Conservation (phyloP, 495 filamentous ascomycete genomes). For the Hyaloscypha variabilis region DNA sequence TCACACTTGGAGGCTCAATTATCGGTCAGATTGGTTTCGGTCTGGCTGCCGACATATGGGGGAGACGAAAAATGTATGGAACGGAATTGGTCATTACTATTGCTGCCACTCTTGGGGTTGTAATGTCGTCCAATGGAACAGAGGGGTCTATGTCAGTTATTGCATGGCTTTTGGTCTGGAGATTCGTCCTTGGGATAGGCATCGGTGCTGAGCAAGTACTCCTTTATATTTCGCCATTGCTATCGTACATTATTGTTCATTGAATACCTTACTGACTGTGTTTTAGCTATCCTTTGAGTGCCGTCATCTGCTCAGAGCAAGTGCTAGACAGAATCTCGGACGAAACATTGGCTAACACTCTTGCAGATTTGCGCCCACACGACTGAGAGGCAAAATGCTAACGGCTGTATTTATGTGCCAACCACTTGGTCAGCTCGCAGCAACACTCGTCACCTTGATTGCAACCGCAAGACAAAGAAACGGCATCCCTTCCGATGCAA, state of each 20-base stretch:
- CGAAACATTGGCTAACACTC: not conserved
- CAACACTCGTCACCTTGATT: conserved; percentile 70
- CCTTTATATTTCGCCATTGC: not conserved
- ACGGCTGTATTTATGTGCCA: conserved; percentile 84
- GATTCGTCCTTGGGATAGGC: conserved; percentile 62
- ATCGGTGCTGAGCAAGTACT: conserved; percentile 62
- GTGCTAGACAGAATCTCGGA: conserved; percentile 24
- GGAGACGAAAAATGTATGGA: conserved; percentile 76
- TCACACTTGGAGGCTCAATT: conserved; percentile 68
- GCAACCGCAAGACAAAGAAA: conserved; percentile 64
- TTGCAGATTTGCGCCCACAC: conserved; percentile 72
- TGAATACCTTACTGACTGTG: not conserved
- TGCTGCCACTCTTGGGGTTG: conserved; percentile 59
- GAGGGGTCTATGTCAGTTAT: conserved; percentile 58
- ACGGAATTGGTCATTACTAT: conserved; percentile 64
- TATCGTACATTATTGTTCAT: not conserved
- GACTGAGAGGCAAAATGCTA: conserved; percentile 85
- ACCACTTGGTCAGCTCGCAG: conserved; percentile 73
- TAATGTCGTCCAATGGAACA: conserved; percentile 41
- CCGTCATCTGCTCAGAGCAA: conserved; percentile 78
- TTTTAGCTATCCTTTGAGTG: conserved; percentile 62
- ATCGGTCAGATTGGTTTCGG: conserved; percentile 75
- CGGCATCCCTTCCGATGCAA: conserved; percentile 50
- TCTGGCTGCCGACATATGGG: conserved; percentile 64
- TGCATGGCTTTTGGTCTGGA: conserved; percentile 72